Percentiles rank a stretch among this genome's conserved stretches.
phyloP scores from a whole-genome alignment of 108 stramenopile species.

The Aurantiochytrium sp. region DNA sequence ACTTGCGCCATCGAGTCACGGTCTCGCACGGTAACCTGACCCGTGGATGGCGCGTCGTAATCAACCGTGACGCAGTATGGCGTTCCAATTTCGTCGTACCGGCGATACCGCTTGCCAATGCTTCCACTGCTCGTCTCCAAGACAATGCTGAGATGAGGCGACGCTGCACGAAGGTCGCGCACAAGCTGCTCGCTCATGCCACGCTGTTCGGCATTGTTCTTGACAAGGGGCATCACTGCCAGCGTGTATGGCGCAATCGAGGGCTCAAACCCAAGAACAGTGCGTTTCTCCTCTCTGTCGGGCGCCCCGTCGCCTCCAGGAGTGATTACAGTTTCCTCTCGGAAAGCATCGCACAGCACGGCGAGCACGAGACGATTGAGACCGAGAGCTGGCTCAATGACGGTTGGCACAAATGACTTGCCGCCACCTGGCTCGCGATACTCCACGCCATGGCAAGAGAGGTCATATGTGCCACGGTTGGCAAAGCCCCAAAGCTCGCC shows the following conservation, averaged over 20 bases:
- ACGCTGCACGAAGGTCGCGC: conserved; percentile 44
- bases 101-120: conserved; percentile 82
- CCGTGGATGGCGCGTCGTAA: conserved; percentile 88
- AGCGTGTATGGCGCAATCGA: conserved; percentile 87
- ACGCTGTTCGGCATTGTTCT: conserved; percentile 81
- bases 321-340: conserved; percentile 77
- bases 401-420: conserved; percentile 75
- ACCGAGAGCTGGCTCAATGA: conserved; percentile 92
- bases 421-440: conserved; percentile 9
- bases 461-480: conserved; percentile 87
- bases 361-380: conserved; percentile 90
- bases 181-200: conserved; percentile 63
- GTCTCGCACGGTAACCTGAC: conserved; percentile 82
- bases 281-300: neutral
- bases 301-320: conserved; percentile 69
- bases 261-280: conserved; percentile 75
- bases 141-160: conserved; percentile 66
- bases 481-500: conserved; percentile 95
- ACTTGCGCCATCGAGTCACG: conserved; percentile 88
- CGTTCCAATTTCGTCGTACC: conserved; percentile 85
- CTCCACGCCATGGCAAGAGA: conserved; percentile 75
- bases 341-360: conserved; percentile 81
- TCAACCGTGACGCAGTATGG: conserved; percentile 95
- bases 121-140: conserved; percentile 76
- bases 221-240: conserved; percentile 82